These are phyloP conservation scores for Sideroxylon spinosum DNA, from an alignment of 179 eudicot species.

Conservation along the genomic window DNA sequence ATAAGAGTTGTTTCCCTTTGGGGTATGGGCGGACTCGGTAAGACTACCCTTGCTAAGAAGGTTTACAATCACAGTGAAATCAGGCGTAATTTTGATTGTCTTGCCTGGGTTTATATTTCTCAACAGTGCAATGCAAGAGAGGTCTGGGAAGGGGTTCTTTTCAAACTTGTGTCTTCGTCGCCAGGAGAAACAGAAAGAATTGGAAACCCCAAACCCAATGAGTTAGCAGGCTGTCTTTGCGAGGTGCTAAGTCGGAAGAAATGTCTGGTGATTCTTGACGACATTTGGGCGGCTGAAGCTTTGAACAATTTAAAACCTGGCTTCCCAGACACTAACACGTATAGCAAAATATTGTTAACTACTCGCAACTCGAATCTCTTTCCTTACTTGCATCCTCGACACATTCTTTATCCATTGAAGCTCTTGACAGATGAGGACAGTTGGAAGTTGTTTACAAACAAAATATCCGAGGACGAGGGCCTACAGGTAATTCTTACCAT, in stretches of 20 bases:
- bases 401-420: too few species aligned
- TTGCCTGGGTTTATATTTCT: conserved; percentile 24
- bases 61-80: conserved; percentile 15
- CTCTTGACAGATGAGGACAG: too few species aligned
- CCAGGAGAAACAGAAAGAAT: too few species aligned
- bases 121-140: not conserved
- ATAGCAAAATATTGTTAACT: not conserved
- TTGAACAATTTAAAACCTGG: not conserved
- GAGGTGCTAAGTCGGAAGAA: not conserved
- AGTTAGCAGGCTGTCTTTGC: not conserved
- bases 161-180: too few species aligned
- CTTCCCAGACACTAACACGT: not conserved
- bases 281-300: not conserved
- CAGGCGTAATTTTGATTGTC: conserved; percentile 16
- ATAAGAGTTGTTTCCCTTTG: conserved; percentile 12
- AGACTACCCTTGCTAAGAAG: conserved; percentile 20
- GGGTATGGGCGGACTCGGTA: conserved; percentile 15
- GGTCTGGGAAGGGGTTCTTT: too few species aligned
- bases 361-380: not conserved
- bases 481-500: too few species aligned
- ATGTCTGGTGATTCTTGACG: not conserved
- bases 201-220: not conserved
- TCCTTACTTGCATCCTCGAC: too few species aligned
- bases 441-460: too few species aligned
- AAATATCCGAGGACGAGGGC: too few species aligned